Base-by-base conservation (phyloP, 2,329 filamentous ascomycete genomes). In the Arthrinium puccinioides region DNA sequence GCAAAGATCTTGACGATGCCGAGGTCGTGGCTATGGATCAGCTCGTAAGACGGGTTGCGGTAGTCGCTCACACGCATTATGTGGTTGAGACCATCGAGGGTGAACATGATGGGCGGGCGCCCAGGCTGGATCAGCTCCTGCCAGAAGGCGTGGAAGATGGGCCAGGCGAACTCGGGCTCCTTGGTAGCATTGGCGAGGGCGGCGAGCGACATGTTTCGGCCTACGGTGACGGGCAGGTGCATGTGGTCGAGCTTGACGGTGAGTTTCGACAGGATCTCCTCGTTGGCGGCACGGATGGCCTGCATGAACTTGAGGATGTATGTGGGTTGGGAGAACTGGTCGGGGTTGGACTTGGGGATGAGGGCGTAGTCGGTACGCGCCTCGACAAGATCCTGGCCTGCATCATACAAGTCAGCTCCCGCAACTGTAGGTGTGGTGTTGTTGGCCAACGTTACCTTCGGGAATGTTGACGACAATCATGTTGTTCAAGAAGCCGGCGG, bases 401-500 rank as follows among this genome's bases (percentile, higher is more conserved):
- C 15, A n/a, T 27, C 25, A 28, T n/a, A 9, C 33, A 53, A 19
- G 28, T 31, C 18, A 4, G 28, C 10, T n/a, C n/a, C n/a, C n/a
- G n/a, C n/a, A n/a, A n/a, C n/a, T n/a, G n/a, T 26, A n/a, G n/a
- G n/a, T n/a, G n/a, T n/a, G n/a, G n/a, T n/a, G n/a, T n/a, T n/a
- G n/a, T n/a, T n/a, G n/a, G n/a, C n/a, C 13, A 16, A 18, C 10
- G 71, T 51, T 69, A 94, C 89, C 84, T 66, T 98, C 88, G 25
- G 92, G 89, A 36, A 97, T 73, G 54, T 86, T 83, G 41, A 98
- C 72, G 32, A 97, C 88, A 30, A 95, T 72, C 87, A 89, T 97
- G 20, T 84, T 74, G 58, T 87, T 87, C 53, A 89, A 59, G 47
- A 90, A 80, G 2, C 79, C 90, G 61, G 89, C 82, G 14, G 84